Conservation (phyloP, 768 basidiomycete species). For the Serendipita sp. region DNA sequence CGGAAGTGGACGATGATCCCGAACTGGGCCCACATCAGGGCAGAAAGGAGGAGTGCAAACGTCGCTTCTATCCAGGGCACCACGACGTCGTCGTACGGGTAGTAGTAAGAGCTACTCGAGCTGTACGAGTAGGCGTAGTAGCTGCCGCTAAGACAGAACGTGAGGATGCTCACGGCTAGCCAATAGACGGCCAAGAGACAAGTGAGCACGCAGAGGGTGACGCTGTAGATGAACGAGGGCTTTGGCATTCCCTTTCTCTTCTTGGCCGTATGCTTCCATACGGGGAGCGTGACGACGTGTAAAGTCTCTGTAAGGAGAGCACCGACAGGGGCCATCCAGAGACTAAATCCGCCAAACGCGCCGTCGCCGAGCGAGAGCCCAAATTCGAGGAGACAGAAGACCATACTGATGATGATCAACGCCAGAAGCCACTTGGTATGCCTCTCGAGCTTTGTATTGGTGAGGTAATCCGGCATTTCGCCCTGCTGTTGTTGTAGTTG, state of each 20-base stretch:
- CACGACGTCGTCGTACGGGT: neutral
- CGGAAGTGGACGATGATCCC: neutral
- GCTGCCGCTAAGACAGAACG: too few relatives aligned
- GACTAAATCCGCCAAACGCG: neutral
- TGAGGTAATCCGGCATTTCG: too few relatives aligned
- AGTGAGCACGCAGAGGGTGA: neutral
- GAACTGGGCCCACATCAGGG: neutral
- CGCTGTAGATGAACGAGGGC: neutral
- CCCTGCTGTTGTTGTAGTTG: too few relatives aligned
- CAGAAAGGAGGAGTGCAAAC: neutral
- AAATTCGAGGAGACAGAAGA: neutral
- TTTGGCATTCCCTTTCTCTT: neutral
- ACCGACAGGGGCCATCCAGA: neutral
- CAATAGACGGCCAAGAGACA: neutral
- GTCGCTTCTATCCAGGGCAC: neutral
- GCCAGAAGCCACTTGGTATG: neutral
- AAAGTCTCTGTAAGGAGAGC: neutral
- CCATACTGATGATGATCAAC: neutral
- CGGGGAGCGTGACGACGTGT: neutral
- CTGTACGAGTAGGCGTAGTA: neutral
- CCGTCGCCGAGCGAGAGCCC: neutral
- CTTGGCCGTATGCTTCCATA: neutral
- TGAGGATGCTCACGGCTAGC: neutral
- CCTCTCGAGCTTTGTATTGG: too few relatives aligned
- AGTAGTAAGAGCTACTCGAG: neutral